Evolutionary conservation across 148 eudicot species (phyloP), one percentile per base, ranked within the genome.

Genomic region (Vaccinium vitisidaea): DNA sequence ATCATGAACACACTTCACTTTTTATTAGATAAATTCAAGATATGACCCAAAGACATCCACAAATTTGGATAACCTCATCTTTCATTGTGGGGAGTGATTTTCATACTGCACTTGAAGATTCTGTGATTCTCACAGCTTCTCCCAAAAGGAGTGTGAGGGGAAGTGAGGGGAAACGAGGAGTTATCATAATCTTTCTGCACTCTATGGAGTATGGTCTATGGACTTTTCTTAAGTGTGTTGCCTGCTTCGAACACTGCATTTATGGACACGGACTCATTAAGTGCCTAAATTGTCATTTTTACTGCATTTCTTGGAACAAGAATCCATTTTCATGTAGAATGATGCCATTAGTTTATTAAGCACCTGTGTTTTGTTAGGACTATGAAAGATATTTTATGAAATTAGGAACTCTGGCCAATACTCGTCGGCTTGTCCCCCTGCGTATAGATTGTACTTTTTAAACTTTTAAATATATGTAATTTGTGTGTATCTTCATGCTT

Each of bases 1-100:
- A 67, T 46, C 83, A 67, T 39, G 18, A 77, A 25, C 59, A 21
- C 85, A 11, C 1, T 80, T 21, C 13, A 71, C n/a, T 11, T 16
- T 53, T 53, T 52, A 23, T 8, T 0, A 75, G 46, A 12, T 48
- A 15, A 23, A 11, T 25, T 69, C 5, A 52, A 53, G 53, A 15
- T 25, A 69, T 8, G 4, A 49, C n/a, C 8, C 43, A 23, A 25
- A 23, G 25, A 1, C 69, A 59, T 61, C 23, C 65, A 2, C 19
- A 46, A 52, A 27, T 27, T 81, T 81, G 39, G 75, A 61, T 43
- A 46, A 63, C 61, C 50, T 81, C 30, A 43, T 61, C 73, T 70
- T 69, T 52, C 21, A 27, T 69, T 27, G 39, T 10, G 74, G 39
- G 15, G 74, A 69, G 39, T 27, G 74, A 69, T 27, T 27, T n/a